These are phyloP conservation scores for Erysimum cheiranthoides DNA, from an alignment of 345 rosid species.

Conservation along the genomic window DNA sequence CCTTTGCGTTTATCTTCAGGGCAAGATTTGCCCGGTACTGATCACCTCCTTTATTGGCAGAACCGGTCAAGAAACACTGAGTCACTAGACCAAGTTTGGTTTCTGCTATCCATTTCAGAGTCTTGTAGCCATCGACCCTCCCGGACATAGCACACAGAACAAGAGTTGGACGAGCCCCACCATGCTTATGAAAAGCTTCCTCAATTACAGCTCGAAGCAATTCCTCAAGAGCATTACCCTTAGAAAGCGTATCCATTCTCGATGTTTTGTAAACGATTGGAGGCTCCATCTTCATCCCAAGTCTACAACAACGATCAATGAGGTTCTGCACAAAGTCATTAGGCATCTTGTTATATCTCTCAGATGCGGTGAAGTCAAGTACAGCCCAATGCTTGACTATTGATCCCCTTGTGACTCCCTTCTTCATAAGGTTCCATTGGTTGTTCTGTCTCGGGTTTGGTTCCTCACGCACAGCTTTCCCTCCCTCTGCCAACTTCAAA, in stretches of 20 bases:
- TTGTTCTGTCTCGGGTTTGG: conserved; percentile 56
- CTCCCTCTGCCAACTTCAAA: conserved; percentile 59
- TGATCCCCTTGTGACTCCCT: conserved; percentile 67
- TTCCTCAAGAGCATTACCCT: conserved; percentile 46
- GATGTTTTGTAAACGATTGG: conserved; percentile 47
- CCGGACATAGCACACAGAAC: conserved; percentile 79
- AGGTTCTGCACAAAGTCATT: conserved; percentile 51
- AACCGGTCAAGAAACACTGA: conserved; percentile 69
- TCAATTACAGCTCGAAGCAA: conserved; percentile 53
- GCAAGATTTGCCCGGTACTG: conserved; percentile 80
- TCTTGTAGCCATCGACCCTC: conserved; percentile 69
- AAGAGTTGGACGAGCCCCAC: conserved; percentile 57
- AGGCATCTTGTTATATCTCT: conserved; percentile 39
- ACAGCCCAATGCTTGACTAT: conserved; percentile 72
- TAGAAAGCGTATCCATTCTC: conserved; percentile 55
- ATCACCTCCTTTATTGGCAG: conserved; percentile 55
- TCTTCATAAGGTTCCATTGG: conserved; percentile 80
- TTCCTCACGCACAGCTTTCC: conserved; percentile 46
- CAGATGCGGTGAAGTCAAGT: conserved; percentile 64
- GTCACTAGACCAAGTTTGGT: conserved; percentile 80
- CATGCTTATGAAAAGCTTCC: conserved; percentile 29
- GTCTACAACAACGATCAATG: conserved; percentile 52
- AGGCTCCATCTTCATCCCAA: conserved; percentile 64
- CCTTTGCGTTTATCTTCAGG: conserved; percentile 90
- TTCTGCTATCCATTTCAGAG: conserved; percentile 86